Conservation (phyloP, 2,329 filamentous ascomycete genomes). For the Epichloe hybrida region DNA sequence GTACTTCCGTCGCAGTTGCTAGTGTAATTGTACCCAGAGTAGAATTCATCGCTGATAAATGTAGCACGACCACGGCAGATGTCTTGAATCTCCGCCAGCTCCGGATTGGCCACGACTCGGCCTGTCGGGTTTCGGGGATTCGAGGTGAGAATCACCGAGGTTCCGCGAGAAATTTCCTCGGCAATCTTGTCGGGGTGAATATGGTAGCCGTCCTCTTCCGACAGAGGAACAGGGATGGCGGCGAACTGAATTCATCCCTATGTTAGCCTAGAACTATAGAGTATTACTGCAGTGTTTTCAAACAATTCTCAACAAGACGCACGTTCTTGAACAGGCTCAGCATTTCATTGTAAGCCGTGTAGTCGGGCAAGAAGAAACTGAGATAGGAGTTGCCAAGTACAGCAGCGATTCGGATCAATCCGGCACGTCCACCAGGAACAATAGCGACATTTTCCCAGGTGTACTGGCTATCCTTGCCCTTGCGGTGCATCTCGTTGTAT, state of each 20-base stretch:
- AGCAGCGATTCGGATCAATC: conserved; percentile 86
- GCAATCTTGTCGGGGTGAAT: conserved; percentile 89
- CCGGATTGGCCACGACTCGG: conserved; percentile 69
- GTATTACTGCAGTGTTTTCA: no score
- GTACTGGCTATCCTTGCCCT: conserved; percentile 80
- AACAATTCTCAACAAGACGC: conserved; percentile 14
- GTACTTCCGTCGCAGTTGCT: conserved; percentile 81
- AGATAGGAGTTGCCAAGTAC: conserved; percentile 87
- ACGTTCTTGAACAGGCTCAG: conserved; percentile 84
- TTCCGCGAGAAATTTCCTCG: conserved; percentile 77
- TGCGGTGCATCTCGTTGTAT: conserved; percentile 85
- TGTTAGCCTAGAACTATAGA: background rate
- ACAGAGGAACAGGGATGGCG: conserved; percentile 72
- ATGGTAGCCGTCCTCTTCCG: conserved; percentile 77
- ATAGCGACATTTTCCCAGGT: conserved; percentile 97
- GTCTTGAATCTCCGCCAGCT: conserved; percentile 82
- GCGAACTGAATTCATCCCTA: conserved; percentile 45
- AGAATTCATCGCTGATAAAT: conserved; percentile 93
- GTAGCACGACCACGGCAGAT: conserved; percentile 84
- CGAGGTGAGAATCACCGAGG: conserved; percentile 80
- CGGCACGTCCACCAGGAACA: conserved; percentile 83
- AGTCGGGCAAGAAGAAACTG: conserved; percentile 88
- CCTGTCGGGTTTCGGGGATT: conserved; percentile 94
- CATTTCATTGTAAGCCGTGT: conserved; percentile 98
- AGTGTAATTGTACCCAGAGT: conserved; percentile 92